Evolutionary conservation across 768 basidiomycete genomes (phyloP), one percentile per base, ranked within the genome.

Genomic region (Kwoniella sp.): DNA sequence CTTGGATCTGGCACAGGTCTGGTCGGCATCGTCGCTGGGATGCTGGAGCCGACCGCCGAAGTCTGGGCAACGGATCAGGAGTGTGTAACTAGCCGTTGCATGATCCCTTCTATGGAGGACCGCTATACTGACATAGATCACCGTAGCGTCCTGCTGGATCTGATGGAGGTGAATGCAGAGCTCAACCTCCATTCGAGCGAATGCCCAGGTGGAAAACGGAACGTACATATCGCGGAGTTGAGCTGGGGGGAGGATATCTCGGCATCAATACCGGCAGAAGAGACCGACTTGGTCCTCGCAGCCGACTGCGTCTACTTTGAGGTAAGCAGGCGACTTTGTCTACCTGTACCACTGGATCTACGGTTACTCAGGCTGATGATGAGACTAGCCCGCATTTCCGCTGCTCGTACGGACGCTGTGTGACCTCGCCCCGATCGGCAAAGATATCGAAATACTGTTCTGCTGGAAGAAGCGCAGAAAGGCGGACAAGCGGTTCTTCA

Each of bases 301-400:
- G 91, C 91, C 0, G 91, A 96, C 67, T 96, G 91, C 62, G 90
- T 96, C 8, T 96, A 96, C 76, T 90, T 89, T 59, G 91, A 95
- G 59, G 69, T 69, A 26, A 25, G 58, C 38, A 28, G 11, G 33
- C 14, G 31, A 29, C 19, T 19, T 14, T 26, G 17, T 34, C 29
- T 15, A 4, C 50, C 15, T 32, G 31, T 8, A 8, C 31, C 15
- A 15, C 31, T 15, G 15, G 9, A 32, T 32, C 31, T 8, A 8
- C 31, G 8, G 8, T n/a, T 19, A n/a, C 34, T 36, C 15, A 36
- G 23, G 19, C 22, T n/a, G 46, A 15, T 28, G 9, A n/a, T 23
- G 23, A 17, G 29, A 6, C 37, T 27, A 63, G 74, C 88, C 89
- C 11, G 84, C 88, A 0, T 96, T 95, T 65, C 86, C 89, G 7